These are phyloP conservation scores for Rhodofomes roseus DNA, from an alignment of 1,284 basidiomycete species.

Conservation along the genomic window DNA sequence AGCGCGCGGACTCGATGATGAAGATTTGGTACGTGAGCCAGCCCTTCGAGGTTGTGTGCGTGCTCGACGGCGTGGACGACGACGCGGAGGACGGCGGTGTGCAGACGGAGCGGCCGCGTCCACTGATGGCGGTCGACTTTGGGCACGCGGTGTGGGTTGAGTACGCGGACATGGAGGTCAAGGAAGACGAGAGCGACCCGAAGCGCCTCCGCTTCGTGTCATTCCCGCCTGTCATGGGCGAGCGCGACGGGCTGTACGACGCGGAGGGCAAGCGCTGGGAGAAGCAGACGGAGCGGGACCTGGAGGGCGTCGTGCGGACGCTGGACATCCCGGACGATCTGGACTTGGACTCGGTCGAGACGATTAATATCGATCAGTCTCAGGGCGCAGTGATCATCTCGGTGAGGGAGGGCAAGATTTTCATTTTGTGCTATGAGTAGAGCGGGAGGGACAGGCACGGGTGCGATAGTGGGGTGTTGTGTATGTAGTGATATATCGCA, in stretches of 20 bases:
- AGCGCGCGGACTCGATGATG: slow-evolving; percentile 38
- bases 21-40: slow-evolving; percentile 65
- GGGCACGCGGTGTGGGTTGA: slow-evolving; percentile 76
- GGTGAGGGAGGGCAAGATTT: slow-evolving; percentile 63
- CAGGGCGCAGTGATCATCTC: slow-evolving; percentile 72
- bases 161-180: slow-evolving; percentile 37
- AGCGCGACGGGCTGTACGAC: slow-evolving; percentile 12
- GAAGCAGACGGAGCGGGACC: slow-evolving; percentile 37
- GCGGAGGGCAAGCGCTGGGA: slow-evolving; percentile 10
- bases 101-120: slow-evolving; percentile 53
- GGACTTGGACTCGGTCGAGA: slow-evolving; percentile 61
- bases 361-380: slow-evolving; percentile 72
- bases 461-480: no score
- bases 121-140: slow-evolving; percentile 74
- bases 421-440: slow-evolving; percentile 67
- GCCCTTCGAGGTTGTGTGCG: slow-evolving; percentile 69
- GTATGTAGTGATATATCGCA: background rate
- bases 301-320: slow-evolving; percentile 51
- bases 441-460: no score
- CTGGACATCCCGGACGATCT: slow-evolving; percentile 61
- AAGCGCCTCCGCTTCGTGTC: slow-evolving; percentile 65
- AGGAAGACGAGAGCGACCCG: slow-evolving; percentile 21
- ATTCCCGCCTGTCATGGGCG: slow-evolving; percentile 49
- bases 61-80: slow-evolving; percentile 44
- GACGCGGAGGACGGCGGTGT: slow-evolving; percentile 26